Evolutionary conservation across 2,329 filamentous ascomycete species (phyloP).

Genomic region (Coniochaeta sp.): DNA sequence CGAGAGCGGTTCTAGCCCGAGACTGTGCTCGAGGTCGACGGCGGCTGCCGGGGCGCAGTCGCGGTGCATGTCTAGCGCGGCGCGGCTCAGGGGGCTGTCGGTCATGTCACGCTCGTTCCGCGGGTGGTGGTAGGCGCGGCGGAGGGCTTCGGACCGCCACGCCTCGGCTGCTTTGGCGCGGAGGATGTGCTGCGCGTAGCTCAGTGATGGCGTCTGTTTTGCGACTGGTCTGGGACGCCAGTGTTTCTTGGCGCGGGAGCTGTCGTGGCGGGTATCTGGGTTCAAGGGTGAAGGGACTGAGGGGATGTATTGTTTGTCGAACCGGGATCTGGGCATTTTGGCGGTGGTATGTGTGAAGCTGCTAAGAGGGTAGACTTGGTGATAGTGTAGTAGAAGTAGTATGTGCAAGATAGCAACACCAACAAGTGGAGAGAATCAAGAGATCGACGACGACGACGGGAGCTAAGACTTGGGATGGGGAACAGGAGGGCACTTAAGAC

Average conservation of each 20-base stretch:
- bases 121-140: neutral
- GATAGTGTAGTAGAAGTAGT: neutral
- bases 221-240: conserved; percentile 2
- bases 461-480: neutral
- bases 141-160: conserved; percentile 25
- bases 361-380: neutral
- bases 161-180: conserved; percentile 33
- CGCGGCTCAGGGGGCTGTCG: neutral
- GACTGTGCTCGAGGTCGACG: neutral
- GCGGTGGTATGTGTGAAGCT: neutral
- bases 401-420: too few relatives aligned
- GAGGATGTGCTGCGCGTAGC: conserved; percentile 32
- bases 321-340: neutral
- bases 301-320: conserved; percentile 10
- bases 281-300: conserved; percentile 19
- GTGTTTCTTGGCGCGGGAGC: neutral
- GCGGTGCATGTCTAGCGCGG: neutral
- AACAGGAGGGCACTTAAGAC: neutral
- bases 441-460: neutral
- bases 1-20: neutral
- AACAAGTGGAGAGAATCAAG: neutral
- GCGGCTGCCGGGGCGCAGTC: neutral
- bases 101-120: neutral
- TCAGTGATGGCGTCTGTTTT: conserved; percentile 14
- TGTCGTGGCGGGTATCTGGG: conserved; percentile 2